phyloP scores from a whole-genome alignment of 1,139 yeast genomes.

The Hemisphaericaspora subhashii region DNA sequence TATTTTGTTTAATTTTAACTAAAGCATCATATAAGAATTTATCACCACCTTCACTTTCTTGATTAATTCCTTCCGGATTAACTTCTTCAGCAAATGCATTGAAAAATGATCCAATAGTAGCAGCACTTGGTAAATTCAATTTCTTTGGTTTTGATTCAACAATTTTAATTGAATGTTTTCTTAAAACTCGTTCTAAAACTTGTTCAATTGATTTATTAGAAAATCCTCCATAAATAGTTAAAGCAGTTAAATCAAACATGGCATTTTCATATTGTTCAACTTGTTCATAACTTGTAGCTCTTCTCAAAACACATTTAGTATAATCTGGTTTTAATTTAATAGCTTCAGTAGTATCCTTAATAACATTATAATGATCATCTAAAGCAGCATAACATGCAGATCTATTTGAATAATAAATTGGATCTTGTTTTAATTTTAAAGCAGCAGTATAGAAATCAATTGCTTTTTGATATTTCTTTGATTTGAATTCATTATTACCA shows the following conservation, averaged over 20 bases:
- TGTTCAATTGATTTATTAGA: conserved; percentile 76
- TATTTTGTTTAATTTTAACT: conserved; percentile 58
- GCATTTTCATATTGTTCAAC: conserved; percentile 80
- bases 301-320: conserved; percentile 75
- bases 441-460: conserved; percentile 79
- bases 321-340: conserved; percentile 84
- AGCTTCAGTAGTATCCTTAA: conserved; percentile 86
- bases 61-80: conserved; percentile 51
- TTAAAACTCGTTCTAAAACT: conserved; percentile 84
- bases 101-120: conserved; percentile 82
- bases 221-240: conserved; percentile 75
- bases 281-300: conserved; percentile 85
- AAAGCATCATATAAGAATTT: conserved; percentile 69
- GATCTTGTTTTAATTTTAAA: conserved; percentile 70
- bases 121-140: conserved; percentile 76
- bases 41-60: conserved; percentile 53
- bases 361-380: conserved; percentile 75
- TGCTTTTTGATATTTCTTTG: conserved; percentile 69
- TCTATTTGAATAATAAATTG: conserved; percentile 89
- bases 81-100: conserved; percentile 61
- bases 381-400: conserved; percentile 93
- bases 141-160: conserved; percentile 60
- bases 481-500: conserved; percentile 80
- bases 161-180: conserved; percentile 67
- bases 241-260: conserved; percentile 86